Evolutionary conservation across 371 early-diverging fungal genomes (phyloP).

Genomic region (Rhizopus delemar): DNA sequence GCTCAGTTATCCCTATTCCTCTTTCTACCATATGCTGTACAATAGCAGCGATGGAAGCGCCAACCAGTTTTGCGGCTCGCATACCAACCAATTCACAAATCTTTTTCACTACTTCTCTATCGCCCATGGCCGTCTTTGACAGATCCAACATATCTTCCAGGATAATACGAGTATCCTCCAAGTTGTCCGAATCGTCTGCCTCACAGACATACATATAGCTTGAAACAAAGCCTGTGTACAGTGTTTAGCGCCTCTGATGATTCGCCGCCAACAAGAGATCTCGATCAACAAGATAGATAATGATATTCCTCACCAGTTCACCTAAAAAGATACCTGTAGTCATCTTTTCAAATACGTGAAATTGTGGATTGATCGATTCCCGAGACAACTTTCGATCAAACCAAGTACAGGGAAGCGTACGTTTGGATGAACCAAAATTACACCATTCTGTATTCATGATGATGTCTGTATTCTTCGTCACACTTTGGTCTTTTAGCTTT

Average conservation of each 20-base stretch:
- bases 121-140: slow-evolving; percentile 52
- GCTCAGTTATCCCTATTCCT: slow-evolving; percentile 49
- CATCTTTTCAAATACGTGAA: slow-evolving; percentile 92
- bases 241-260: slow-evolving; percentile 63
- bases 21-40: slow-evolving; percentile 52
- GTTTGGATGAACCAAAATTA: slow-evolving; percentile 75
- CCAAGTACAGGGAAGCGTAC: slow-evolving; percentile 77
- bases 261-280: slow-evolving; percentile 72
- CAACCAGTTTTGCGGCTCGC: slow-evolving; percentile 69
- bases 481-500: slow-evolving; percentile 55
- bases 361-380: slow-evolving; percentile 71
- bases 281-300: slow-evolving; percentile 76
- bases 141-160: slow-evolving; percentile 61
- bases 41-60: slow-evolving; percentile 67
- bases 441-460: slow-evolving; percentile 91
- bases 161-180: slow-evolving; percentile 64
- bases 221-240: slow-evolving; percentile 74
- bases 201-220: slow-evolving; percentile 69
- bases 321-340: slow-evolving; percentile 95
- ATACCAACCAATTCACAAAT: slow-evolving; percentile 71
- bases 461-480: slow-evolving; percentile 63
- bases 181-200: slow-evolving; percentile 45
- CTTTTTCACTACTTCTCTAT: slow-evolving; percentile 67
- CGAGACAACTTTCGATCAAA: slow-evolving; percentile 84
- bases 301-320: slow-evolving; percentile 78